phyloP scores from a whole-genome alignment of 257 asterid genomes.

The Nicotiana knightiana region DNA sequence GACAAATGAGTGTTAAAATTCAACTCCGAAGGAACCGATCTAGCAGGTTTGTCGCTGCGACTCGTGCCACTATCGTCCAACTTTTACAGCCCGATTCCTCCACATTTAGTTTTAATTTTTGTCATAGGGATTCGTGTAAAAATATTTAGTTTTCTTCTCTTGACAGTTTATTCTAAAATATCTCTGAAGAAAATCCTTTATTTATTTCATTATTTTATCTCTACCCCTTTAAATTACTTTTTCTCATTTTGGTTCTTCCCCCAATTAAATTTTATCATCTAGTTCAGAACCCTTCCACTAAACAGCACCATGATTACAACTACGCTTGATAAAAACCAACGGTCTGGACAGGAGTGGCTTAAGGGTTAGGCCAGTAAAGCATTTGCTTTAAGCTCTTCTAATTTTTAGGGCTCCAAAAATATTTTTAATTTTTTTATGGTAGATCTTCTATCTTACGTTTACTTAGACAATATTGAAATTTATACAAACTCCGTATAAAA shows the following conservation, averaged over 20 bases:
- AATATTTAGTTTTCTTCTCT: neutral
- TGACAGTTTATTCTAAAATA: neutral
- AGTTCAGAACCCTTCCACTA: constrained; percentile 19
- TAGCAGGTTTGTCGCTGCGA: constrained; percentile 50
- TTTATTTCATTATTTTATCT: neutral
- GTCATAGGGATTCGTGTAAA: constrained; percentile 30
- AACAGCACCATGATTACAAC: constrained; percentile 38
- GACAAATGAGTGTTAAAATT: constrained; percentile 8
- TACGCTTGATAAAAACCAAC: constrained; percentile 8
- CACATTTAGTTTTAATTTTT: constrained; percentile 11
- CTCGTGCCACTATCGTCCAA: constrained; percentile 51
- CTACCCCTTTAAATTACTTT: neutral
- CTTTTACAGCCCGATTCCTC: constrained; percentile 33
- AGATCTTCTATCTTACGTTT: too few species aligned
- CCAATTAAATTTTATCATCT: neutral
- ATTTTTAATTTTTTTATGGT: too few species aligned
- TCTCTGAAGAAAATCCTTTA: neutral
- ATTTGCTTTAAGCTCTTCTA: too few species aligned
- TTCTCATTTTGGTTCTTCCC: neutral
- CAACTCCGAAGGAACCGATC: constrained; percentile 35
- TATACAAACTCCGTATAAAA: too few species aligned
- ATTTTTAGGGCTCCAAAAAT: too few species aligned
- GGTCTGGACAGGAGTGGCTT: neutral
- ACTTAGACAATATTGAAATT: too few species aligned
- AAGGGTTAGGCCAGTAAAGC: too few species aligned